Evolutionary conservation across 2,329 filamentous ascomycete species (phyloP), one percentile per base, ranked within the genome.

Genomic region (Zelopaecilomyces penicillatus): DNA sequence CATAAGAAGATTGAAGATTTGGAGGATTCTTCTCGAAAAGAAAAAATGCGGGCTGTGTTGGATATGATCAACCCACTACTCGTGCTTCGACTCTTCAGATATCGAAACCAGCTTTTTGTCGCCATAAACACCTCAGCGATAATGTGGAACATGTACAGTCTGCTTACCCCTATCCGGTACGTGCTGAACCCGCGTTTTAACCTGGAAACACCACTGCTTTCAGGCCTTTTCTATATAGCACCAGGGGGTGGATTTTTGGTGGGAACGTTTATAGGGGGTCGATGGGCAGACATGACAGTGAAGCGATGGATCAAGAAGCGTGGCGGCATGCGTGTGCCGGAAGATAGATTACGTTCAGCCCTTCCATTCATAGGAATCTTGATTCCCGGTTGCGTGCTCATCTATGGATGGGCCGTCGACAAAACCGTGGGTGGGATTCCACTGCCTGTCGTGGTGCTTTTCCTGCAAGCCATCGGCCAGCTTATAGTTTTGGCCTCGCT

Each of bases 401-500:
- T 87, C 3, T 88, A 74, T 50, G 71, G 71, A 5, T 75, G 71
- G 75, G 62, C 66, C 4, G 64, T 78, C 10, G 68, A 78, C 45
- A 66, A 65, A 45, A 56, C 64, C 7, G 66, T 71, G 3, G 75
- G 75, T 4, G 75, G 74, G 3, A 70, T 79, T 37, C 66, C 73
- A 0, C 57, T 85, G 4, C 85, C 84, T 0, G 82, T 88, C 2
- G 71, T 88, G 6, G 77, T 79, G 54, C 82, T 90, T 71, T 89
- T 89, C 57, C 48, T 84, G 3, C 84, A 89, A 56, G 85, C 85
- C 2, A 72, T 88, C 0, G 82, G 79, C 0, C 83, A 89, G 61
- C 66, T 89, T 5, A 85, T 87, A 57, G 85, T 82, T 54, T 89
- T 88, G 56, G 84, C 84, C 0, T 79, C 76, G 39, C 61, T 90